A percentile compares a stretch with the other conserved stretches of the same genome.
phyloP scores from a whole-genome alignment of 257 asterid genomes.

The Prunella vulgaris region DNA sequence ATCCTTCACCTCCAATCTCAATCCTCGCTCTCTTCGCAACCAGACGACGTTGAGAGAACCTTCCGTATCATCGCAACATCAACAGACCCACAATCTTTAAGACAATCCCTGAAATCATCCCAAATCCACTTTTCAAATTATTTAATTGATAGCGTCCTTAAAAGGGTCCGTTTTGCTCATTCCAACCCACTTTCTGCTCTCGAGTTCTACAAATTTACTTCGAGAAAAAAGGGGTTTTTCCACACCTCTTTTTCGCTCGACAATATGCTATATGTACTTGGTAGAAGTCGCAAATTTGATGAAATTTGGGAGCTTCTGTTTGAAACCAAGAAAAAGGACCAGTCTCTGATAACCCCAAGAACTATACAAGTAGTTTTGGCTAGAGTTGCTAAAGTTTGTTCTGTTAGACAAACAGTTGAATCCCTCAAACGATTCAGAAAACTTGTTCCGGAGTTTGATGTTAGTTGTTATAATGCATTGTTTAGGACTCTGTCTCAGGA shows the following conservation, averaged over 20 bases:
- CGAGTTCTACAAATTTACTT: slow-evolving; percentile 54
- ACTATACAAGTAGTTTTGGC: slow-evolving; percentile 80
- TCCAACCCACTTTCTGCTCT: slow-evolving; percentile 68
- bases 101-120: slow-evolving; percentile 42
- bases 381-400: slow-evolving; percentile 79
- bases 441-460: slow-evolving; percentile 57
- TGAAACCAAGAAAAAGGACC: slow-evolving; percentile 63
- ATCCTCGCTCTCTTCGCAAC: no score
- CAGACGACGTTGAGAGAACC: slow-evolving; percentile 47
- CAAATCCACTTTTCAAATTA: slow-evolving; percentile 55
- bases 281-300: slow-evolving; percentile 64
- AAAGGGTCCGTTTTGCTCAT: slow-evolving; percentile 84
- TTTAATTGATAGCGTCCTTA: slow-evolving; percentile 61
- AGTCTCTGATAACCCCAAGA: slow-evolving; percentile 60
- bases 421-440: slow-evolving; percentile 57
- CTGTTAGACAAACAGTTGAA: slow-evolving; percentile 76
- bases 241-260: slow-evolving; percentile 69
- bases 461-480: slow-evolving; percentile 62
- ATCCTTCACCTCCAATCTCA: slow-evolving; percentile 22
- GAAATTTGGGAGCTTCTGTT: slow-evolving; percentile 61
- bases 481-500: slow-evolving; percentile 83
- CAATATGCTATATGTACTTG: slow-evolving; percentile 70
- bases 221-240: slow-evolving; percentile 43
- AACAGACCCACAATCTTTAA: slow-evolving; percentile 46
- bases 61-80: slow-evolving; percentile 54